Conservation (phyloP, 169 alveolate genomes). For the Fabrea salina region DNA sequence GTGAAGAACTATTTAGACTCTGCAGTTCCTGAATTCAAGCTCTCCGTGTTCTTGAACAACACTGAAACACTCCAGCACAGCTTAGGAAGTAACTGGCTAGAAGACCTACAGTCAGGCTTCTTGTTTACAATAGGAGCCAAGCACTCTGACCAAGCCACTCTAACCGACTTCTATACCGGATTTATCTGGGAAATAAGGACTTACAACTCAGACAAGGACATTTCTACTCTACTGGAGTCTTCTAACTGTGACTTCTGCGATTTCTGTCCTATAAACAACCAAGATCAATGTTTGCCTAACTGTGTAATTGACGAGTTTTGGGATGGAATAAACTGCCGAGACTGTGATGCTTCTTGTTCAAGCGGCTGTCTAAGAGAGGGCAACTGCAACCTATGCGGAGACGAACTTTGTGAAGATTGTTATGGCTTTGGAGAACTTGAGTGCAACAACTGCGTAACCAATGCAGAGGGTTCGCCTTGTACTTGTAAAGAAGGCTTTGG, state of each 20-base stretch:
- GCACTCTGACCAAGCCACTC: neutral
- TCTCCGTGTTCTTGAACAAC: too few species aligned
- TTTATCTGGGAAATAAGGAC: neutral
- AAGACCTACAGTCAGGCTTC: too few species aligned
- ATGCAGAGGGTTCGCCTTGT: too few species aligned
- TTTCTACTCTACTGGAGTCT: too few species aligned
- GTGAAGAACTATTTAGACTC: too few species aligned
- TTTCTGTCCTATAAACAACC: neutral
- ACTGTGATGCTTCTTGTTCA: neutral
- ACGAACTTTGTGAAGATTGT: neutral
- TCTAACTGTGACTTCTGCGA: neutral
- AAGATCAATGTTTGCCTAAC: neutral
- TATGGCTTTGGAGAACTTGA: neutral
- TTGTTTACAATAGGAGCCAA: conserved; percentile 2
- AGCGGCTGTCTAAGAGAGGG: neutral
- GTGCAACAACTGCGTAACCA: neutral
- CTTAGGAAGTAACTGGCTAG: too few species aligned
- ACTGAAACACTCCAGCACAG: too few species aligned
- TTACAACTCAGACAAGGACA: neutral
- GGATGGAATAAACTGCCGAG: neutral
- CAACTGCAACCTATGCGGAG: neutral
- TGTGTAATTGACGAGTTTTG: conserved; percentile 6
- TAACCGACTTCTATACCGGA: conserved; percentile 6
- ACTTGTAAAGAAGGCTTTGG: too few species aligned
- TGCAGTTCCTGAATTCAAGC: too few species aligned